Evolutionary conservation across 805 yeast species (phyloP).

Genomic region (Monosporozyma unispora): DNA sequence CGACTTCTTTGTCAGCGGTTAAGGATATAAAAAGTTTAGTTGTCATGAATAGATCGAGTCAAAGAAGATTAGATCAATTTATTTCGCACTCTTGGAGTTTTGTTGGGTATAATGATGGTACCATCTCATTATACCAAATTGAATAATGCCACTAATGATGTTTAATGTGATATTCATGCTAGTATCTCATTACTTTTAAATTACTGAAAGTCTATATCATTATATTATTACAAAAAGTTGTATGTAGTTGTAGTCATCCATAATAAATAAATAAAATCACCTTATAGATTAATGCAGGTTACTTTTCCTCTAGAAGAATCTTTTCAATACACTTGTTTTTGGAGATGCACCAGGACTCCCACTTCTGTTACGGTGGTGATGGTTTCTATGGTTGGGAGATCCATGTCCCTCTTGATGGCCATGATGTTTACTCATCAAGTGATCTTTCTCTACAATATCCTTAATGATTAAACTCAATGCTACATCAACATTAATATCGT

Average conservation of each 20-base stretch:
- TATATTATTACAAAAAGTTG: not conserved
- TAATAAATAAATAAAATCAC: not conserved
- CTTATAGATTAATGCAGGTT: not conserved
- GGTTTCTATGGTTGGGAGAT: not conserved
- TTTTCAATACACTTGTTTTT: not conserved
- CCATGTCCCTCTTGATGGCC: not conserved
- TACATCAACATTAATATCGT: conserved; percentile 45
- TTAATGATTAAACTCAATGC: conserved; percentile 48
- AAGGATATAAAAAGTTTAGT: not conserved
- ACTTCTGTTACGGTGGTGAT: not conserved
- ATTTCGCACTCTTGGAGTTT: conserved; percentile 19
- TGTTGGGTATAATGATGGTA: conserved; percentile 29
- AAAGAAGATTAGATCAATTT: conserved; percentile 14
- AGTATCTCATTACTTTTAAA: not conserved
- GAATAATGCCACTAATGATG: not conserved
- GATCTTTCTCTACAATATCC: conserved; percentile 46
- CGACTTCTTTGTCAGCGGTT: not conserved
- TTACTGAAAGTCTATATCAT: not conserved
- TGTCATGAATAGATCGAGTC: conserved; percentile 1
- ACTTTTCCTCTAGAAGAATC: not conserved
- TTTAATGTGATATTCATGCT: not conserved
- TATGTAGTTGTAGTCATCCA: not conserved
- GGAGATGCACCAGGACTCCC: not conserved
- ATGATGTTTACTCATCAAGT: conserved; percentile 8
- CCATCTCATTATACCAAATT: conserved; percentile 13